Evolutionary conservation across 192 early-diverging fungal genomes (phyloP).

Genomic region (Coemansia sp.): DNA sequence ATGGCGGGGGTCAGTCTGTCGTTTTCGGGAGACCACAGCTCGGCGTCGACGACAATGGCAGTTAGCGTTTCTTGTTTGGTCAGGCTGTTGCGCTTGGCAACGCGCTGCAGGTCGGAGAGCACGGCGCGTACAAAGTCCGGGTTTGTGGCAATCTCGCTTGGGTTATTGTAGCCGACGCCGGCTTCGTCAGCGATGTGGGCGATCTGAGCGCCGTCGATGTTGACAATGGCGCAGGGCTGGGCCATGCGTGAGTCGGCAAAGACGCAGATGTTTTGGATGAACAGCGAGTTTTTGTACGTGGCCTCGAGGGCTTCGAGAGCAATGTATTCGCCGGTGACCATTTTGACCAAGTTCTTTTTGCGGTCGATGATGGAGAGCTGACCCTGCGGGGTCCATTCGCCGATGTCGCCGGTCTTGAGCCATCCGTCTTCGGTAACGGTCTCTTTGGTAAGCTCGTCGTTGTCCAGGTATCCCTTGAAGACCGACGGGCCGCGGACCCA

Average conservation of each 20-base stretch:
- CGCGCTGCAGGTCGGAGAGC: slow-evolving; percentile 26
- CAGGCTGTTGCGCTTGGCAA: slow-evolving; percentile 67
- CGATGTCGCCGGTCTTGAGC: slow-evolving; percentile 91
- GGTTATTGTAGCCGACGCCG: not conserved
- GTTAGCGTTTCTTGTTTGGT: slow-evolving; percentile 74
- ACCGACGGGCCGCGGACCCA: slow-evolving; percentile 82
- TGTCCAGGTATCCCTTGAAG: slow-evolving; percentile 82
- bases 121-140: slow-evolving; percentile 9
- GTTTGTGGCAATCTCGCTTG: not conserved
- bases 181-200: slow-evolving; percentile 2
- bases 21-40: slow-evolving; percentile 92
- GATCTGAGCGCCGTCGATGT: slow-evolving; percentile 50
- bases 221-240: slow-evolving; percentile 78
- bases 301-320: slow-evolving; percentile 94
- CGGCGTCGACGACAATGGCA: slow-evolving; percentile 66
- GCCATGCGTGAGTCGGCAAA: slow-evolving; percentile 71
- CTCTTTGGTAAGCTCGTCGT: slow-evolving; percentile 67
- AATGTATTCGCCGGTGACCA: slow-evolving; percentile 89
- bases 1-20: slow-evolving; percentile 87
- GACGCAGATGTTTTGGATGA: slow-evolving; percentile 79
- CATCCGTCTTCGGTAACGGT: slow-evolving; percentile 77
- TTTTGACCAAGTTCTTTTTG: slow-evolving; percentile 92
- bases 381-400: slow-evolving; percentile 78
- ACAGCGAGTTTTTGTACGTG: slow-evolving; percentile 73
- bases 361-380: slow-evolving; percentile 86